phyloP scores from a whole-genome alignment of 2,329 filamentous ascomycete genomes.

The Botrytis fragariae region DNA sequence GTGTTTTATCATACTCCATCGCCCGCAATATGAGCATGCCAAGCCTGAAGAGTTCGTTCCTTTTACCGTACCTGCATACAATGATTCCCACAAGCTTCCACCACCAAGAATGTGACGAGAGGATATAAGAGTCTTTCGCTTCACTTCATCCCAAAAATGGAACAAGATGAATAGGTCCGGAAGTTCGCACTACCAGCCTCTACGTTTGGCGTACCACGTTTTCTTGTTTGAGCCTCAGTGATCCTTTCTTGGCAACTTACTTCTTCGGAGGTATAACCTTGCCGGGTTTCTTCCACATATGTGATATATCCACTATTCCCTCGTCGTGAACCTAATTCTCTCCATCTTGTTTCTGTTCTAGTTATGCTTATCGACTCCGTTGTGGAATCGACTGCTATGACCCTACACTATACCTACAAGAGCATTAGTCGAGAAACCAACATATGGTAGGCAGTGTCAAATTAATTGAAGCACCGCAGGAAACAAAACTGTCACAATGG shows the following conservation, averaged over 20 bases:
- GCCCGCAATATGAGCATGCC: background rate
- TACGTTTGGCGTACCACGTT: conserved; percentile 8
- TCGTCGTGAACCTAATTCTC: conserved; percentile 5
- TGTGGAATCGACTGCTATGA: background rate
- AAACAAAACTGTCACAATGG: background rate
- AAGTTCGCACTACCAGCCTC: background rate
- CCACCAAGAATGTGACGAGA: background rate
- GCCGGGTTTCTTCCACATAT: background rate
- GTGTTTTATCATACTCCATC: background rate
- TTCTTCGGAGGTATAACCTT: conserved; percentile 22
- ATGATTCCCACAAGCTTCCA: background rate
- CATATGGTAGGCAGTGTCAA: background rate
- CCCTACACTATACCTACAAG: background rate
- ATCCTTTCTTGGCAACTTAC: background rate
- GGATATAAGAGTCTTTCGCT: background rate
- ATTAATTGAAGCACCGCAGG: conserved; percentile 2
- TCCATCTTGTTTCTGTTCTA: conserved; percentile 12
- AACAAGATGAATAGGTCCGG: background rate
- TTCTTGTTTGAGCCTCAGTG: conserved; percentile 12
- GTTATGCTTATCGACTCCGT: background rate
- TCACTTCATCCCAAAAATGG: conserved; percentile 1
- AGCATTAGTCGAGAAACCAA: background rate
- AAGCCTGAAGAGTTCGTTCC: background rate
- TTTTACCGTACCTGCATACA: background rate
- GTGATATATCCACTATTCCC: background rate